Evolutionary conservation across 495 filamentous ascomycete genomes (phyloP), one percentile per base, ranked within the genome.

Genomic region (Aspergillus panamensis): DNA sequence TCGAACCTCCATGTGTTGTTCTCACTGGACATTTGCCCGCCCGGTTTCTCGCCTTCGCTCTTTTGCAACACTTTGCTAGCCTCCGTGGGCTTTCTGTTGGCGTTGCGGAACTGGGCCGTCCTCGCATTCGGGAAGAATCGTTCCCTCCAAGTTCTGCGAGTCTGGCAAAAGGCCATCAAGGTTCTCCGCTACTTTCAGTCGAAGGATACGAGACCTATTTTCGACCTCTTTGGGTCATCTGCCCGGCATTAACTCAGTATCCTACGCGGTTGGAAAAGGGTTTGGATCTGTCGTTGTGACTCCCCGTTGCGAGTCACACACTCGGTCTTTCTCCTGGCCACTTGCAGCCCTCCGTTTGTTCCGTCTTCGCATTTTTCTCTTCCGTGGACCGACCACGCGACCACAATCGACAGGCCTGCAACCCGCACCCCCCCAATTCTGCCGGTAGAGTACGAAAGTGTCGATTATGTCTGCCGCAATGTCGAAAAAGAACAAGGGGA

Each of bases 401-500:
- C 61, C 54, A 53, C 59, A 50, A 48, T 43, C 58, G 50, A 58
- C 55, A 33, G 32, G 9, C 32, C 32, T 43, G 32, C 58, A 59
- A 31, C 39, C 52, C 52, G 40, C 58, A 25, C 48, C 58, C 19
- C 20, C 37, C 29, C 32, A 21, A 19, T 42, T 21, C 6, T 32
- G 10, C 29, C 25, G 6, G 37, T 40, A 29, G 45, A 9, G 33
- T 35, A 17, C 29, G 31, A 33, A 45, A 31, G 30, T n/a, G 17
- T 40, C 25, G 43, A 59, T 21, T n/a, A 79, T 79, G 76, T 76
- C 76, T 33, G 69, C 71, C 16, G 54, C 69, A 17, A 73, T 79
- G 72, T 76, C 73, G 8, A 79, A 79, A 63, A 80, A 72, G 89
- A 91, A 82, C 89, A 90, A 78, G 81, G 82, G 60, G 87, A 91